Conservation (phyloP, 805 yeast species). For the Metschnikowia sp. region DNA sequence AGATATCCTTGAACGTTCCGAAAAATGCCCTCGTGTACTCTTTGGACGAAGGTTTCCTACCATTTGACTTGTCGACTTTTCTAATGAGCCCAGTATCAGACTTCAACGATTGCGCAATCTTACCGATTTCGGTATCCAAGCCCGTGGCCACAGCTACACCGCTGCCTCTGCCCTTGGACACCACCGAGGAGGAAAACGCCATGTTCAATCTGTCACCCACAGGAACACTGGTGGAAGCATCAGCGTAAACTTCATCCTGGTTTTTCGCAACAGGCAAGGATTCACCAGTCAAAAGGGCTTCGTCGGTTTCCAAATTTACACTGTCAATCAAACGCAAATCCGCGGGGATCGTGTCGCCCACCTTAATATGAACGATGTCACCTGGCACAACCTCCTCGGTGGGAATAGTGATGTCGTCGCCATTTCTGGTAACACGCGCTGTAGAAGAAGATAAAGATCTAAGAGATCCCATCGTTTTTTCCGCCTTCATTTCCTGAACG, state of each 20-base stretch:
- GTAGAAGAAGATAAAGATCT: constrained; percentile 65
- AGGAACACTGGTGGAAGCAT: constrained; percentile 37
- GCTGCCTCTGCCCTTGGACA: constrained; percentile 70
- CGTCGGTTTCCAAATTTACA: constrained; percentile 69
- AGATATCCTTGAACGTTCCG: constrained; percentile 49
- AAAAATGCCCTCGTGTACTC: constrained; percentile 47
- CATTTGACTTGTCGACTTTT: constrained; percentile 37
- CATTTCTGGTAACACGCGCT: constrained; percentile 64
- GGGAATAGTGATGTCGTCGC: constrained; percentile 51
- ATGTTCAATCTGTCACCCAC: constrained; percentile 73
- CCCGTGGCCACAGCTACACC: constrained; percentile 72
- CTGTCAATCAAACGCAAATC: constrained; percentile 58
- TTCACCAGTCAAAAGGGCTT: constrained; percentile 65
- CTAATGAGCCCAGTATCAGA: constrained; percentile 37
- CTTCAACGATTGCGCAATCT: constrained; percentile 46
- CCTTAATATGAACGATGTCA: constrained; percentile 58
- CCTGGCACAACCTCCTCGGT: constrained; percentile 72
- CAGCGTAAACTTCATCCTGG: constrained; percentile 37
- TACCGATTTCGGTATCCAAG: constrained; percentile 68
- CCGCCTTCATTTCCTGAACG: constrained; percentile 70
- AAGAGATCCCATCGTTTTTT: constrained; percentile 74
- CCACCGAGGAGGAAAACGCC: constrained; percentile 68
- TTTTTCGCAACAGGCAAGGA: constrained; percentile 62
- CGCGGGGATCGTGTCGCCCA: constrained; percentile 77
- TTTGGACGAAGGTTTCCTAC: constrained; percentile 38